Percentiles rank a stretch among this genome's conserved stretches.
Conservation (phyloP, 495 filamentous ascomycete genomes). For the Podospora tetraspora region DNA sequence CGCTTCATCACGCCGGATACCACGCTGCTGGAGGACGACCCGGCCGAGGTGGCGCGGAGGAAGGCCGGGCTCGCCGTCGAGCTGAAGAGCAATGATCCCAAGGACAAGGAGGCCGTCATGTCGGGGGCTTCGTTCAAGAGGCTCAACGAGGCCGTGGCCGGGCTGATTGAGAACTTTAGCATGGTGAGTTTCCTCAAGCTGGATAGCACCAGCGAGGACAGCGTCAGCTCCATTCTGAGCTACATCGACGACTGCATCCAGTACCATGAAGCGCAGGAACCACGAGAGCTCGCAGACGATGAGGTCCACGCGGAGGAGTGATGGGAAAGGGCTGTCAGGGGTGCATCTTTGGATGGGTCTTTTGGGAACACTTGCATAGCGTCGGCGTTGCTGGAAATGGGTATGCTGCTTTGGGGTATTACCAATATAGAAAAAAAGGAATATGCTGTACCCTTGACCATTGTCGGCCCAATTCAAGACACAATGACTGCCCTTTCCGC, state of each 20-base stretch:
- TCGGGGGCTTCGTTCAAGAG: conserved; percentile 69
- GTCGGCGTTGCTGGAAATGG: conserved; percentile 38
- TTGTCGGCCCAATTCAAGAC: background rate
- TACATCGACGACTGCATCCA: conserved; percentile 97
- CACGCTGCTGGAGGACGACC: conserved; percentile 67
- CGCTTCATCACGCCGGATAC: conserved; percentile 80
- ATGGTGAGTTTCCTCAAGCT: conserved; percentile 94
- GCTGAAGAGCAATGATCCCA: conserved; percentile 48
- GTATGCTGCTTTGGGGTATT: background rate
- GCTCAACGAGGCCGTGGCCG: conserved; percentile 79
- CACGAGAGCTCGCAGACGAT: conserved; percentile 75
- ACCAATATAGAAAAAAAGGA: conserved; percentile 7
- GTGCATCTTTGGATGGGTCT: background rate
- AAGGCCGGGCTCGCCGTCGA: conserved; percentile 36
- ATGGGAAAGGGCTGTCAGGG: background rate
- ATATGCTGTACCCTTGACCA: background rate
- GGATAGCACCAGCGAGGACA: conserved; percentile 89
- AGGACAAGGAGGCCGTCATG: conserved; percentile 62
- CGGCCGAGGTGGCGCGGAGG: conserved; percentile 43
- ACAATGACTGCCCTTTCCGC: background rate
- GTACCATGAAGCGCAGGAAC: conserved; percentile 94
- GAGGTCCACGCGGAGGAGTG: conserved; percentile 58
- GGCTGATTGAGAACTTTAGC: conserved; percentile 90
- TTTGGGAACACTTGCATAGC: conserved; percentile 40
- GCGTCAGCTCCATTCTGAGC: conserved; percentile 82